These are phyloP conservation scores for Silene noctiflora DNA, from an alignment of 179 eudicot species.

Conservation along the genomic window DNA sequence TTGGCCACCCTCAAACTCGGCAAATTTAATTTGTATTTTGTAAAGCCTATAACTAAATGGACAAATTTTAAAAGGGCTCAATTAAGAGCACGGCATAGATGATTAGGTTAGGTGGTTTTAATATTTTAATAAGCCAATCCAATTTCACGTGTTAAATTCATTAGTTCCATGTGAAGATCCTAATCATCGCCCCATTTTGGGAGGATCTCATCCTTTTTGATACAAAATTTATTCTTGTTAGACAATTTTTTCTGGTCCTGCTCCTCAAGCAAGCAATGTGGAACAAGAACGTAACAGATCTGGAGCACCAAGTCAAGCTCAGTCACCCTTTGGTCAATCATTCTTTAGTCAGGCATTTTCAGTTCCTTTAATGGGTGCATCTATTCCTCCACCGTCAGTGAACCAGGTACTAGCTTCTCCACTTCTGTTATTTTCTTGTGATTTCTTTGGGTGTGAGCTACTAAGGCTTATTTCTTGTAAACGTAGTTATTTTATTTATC, in stretches of 20 bases:
- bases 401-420: slow-evolving; percentile 41
- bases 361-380: slow-evolving; percentile 42
- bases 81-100: not conserved
- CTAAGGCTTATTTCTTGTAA: not conserved
- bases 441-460: not conserved
- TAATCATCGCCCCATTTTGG: not conserved
- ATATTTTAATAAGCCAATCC: too few species aligned
- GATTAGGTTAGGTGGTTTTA: not conserved
- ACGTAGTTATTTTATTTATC: not conserved
- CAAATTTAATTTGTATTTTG: not conserved
- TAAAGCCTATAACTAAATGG: not conserved
- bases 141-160: not conserved
- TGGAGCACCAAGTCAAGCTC: slow-evolving; percentile 51
- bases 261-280: slow-evolving; percentile 48
- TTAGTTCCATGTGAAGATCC: not conserved
- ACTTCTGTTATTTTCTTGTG: not conserved
- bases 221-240: slow-evolving; percentile 11
- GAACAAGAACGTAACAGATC: slow-evolving; percentile 37
- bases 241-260: slow-evolving; percentile 35
- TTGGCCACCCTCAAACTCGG: not conserved
- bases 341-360: slow-evolving; percentile 50
- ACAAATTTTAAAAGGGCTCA: not conserved
- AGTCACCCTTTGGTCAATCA: slow-evolving; percentile 50
- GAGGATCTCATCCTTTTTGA: not conserved
- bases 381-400: slow-evolving; percentile 61